Base-by-base conservation (phyloP, 768 basidiomycete genomes). In the Pulveroboletus sp. region DNA sequence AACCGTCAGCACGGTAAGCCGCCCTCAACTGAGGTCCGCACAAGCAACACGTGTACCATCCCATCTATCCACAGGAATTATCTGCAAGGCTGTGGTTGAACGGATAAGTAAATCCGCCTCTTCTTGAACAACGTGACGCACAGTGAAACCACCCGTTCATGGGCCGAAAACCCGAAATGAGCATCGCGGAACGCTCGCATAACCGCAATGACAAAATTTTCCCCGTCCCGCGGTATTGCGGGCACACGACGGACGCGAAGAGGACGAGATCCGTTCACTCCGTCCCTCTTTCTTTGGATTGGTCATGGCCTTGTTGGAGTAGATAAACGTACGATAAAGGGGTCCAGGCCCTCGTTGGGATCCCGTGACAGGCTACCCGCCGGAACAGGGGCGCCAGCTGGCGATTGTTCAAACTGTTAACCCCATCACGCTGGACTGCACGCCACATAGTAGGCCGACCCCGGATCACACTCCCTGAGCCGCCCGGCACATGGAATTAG, bases 141-240 rank as follows among this genome's bases (percentile, higher is more conserved):
- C 44, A 39, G 47, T 48, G n/a, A n/a, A 39, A 14, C 46, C 50
- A 35, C 19, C 27, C 31, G 10, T 19, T 32, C 23, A 35, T 20
- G 29, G 34, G 6, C 51, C 58, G 43, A 43, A 41, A 37, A 2
- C 37, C 53, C 48, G 49, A 58, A 52, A 49, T 43, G 39, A 64
- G 43, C 17, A 45, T 62, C 56, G 62, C 62, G 59, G 61, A 53
- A 62, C 11, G 50, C 41, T 61, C 59, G 53, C 51, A 24, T 8
- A 25, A 14, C 31, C 21, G 9, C 40, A 25, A 40, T 25, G 21
- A 39, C 10, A 23, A 27, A 27, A n/a, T n/a, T 24, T 14, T 40
- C 25, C 11, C 51, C 45, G 40, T 27, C 59, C n/a, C 51, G 47
- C 55, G 61, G 59, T 41, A 37, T 49, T 57, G 47, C 17, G 12